Base-by-base conservation (phyloP, 176 grass and related monocot genomes). In the Dactylis glomerata region DNA sequence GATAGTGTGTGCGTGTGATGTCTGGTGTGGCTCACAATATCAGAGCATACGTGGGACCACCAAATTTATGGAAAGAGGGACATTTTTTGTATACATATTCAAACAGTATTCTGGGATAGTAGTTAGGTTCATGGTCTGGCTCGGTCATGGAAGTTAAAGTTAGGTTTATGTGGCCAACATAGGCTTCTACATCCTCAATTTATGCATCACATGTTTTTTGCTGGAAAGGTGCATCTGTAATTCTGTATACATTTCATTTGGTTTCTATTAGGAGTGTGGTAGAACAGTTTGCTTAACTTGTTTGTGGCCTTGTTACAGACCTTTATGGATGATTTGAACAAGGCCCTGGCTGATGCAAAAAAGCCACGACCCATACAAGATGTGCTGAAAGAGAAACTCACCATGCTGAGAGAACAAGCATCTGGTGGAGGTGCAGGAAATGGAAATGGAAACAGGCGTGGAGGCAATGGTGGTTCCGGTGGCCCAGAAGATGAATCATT, bases 261-360 rank as follows among this genome's bases (percentile, higher is more conserved):
- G 38, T 56, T 84, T 55, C 63, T 78, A 33, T 65, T 64, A 78
- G 73, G 26, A 65, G 10, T 45, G 31, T 46, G 7, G 52, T 15
- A 38, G 23, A 80, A 76, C 51, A n/a, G 5, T 20, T 47, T 81
- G 8, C 19, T 86, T 45, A 90, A 83, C 31, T 42, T 75, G 24
- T 66, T 71, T 76, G 3, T 81, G 74, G 24, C 46, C 65, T 77
- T 87, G 16, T 81, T 91, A 52, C 81, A 94, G 95, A 84, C 90
- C 50, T 91, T 97, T 50, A 92, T 92, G 92, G 95, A 97, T 63
- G 89, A 92, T 24, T 88, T 94, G 81, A 97, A 89, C 84, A 94
- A 94, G 88, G 88, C 81, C 42, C 86, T 94, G 82, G 88, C 82
- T 68, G 88, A 86, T 71, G 78, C 88, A 51, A 90, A 89, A 78